A percentile compares a stretch with the other conserved stretches of the same genome.
These are phyloP conservation scores for Trichoderma oligosporum DNA, from an alignment of 2,329 filamentous ascomycete species.

Conservation along the genomic window DNA sequence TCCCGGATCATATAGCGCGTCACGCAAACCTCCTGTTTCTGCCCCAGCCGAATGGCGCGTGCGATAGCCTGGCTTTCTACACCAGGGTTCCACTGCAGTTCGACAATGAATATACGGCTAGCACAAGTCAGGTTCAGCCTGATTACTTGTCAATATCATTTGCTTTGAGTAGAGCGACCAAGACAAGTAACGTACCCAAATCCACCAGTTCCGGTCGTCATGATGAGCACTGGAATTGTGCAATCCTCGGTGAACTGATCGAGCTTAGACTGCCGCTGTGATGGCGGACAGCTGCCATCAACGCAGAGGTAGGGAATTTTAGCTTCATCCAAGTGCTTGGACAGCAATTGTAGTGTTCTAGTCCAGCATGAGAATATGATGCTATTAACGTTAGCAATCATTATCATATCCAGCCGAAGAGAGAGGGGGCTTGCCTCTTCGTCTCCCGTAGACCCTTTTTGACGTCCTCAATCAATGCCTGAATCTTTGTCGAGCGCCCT, in stretches of 20 bases:
- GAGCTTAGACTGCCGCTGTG: slow-evolving; percentile 37
- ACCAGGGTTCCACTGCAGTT: slow-evolving; percentile 53
- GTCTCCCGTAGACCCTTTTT: slow-evolving; percentile 15
- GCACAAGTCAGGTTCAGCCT: slow-evolving; percentile 48
- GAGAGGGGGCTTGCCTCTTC: not conserved
- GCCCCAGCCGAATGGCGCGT: slow-evolving; percentile 45
- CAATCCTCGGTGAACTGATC: slow-evolving; percentile 34
- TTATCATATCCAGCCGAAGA: slow-evolving; percentile 18
- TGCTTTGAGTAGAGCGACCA: not conserved
- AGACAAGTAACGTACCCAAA: slow-evolving; percentile 38
- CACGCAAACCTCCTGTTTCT: slow-evolving; percentile 41
- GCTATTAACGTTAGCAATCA: slow-evolving; percentile 27
- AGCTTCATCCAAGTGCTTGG: slow-evolving; percentile 27
- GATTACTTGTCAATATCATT: not conserved
- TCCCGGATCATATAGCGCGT: slow-evolving; percentile 43
- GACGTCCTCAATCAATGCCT: slow-evolving; percentile 31
- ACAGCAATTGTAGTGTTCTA: slow-evolving; percentile 38
- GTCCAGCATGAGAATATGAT: slow-evolving; percentile 49
- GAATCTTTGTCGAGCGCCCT: slow-evolving; percentile 36
- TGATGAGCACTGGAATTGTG: slow-evolving; percentile 31
- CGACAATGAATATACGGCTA: slow-evolving; percentile 48
- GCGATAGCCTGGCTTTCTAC: slow-evolving; percentile 51
- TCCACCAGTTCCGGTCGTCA: slow-evolving; percentile 51
- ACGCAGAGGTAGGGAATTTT: slow-evolving; percentile 37
- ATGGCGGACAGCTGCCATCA: slow-evolving; percentile 41